Conservation (phyloP, 75 land plant species). For the Picea glauca region DNA sequence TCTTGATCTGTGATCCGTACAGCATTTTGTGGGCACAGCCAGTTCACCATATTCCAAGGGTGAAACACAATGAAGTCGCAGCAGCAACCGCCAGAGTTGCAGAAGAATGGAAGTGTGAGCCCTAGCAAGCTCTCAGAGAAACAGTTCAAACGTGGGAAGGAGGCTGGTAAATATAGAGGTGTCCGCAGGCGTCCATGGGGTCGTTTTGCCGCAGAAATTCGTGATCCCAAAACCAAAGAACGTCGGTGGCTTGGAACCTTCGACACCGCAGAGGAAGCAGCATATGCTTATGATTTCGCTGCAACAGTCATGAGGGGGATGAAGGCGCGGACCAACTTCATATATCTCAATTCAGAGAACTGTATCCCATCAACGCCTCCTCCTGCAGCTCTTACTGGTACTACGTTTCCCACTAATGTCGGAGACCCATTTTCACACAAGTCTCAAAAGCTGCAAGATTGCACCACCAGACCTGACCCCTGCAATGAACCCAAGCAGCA, state of each 20-base stretch:
- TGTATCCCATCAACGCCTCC: conserved; percentile 3
- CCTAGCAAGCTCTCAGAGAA: not conserved
- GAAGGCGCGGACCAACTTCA: conserved; percentile 61
- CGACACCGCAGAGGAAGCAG: conserved; percentile 66
- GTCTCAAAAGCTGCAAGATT: not conserved
- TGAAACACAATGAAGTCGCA: not conserved
- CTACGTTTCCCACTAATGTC: not conserved
- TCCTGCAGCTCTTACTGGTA: not conserved
- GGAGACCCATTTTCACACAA: not conserved
- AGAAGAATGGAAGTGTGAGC: not conserved
- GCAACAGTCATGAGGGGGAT: conserved; percentile 58
- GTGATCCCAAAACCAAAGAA: conserved; percentile 59
- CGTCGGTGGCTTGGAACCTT: conserved; percentile 67
- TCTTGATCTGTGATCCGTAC: not conserved
- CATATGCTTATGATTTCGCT: conserved; percentile 58
- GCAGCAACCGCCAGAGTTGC: not conserved
- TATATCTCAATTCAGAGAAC: conserved; percentile 25
- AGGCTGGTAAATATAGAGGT: conserved; percentile 40
- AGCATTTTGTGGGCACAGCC: not conserved
- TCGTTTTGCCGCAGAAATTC: conserved; percentile 65
- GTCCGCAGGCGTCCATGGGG: conserved; percentile 79
- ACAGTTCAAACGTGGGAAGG: not conserved
- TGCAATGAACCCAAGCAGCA: not conserved
- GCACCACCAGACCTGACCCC: not conserved
- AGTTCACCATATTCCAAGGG: not conserved